Conservation (phyloP, 768 basidiomycete genomes). For the Galerina sulciceps region DNA sequence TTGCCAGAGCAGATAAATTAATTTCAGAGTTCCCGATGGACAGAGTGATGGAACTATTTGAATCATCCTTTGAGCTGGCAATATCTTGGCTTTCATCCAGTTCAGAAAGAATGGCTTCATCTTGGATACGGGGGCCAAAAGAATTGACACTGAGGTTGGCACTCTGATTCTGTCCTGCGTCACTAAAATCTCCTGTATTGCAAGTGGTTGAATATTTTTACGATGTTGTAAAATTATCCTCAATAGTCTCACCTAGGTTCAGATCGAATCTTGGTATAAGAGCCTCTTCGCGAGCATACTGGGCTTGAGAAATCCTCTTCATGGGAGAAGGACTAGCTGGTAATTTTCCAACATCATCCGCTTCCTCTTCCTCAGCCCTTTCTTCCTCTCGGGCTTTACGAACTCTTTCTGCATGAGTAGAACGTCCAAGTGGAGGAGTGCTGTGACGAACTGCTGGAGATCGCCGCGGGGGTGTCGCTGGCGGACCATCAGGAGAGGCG, state of each 20-base stretch:
- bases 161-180: conserved; percentile 20
- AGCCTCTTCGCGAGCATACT: conserved; percentile 23
- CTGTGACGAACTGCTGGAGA: conserved; percentile 31
- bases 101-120: conserved; percentile 26
- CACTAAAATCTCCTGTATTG: conserved; percentile 12
- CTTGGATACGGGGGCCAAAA: conserved; percentile 27
- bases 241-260: conserved; percentile 22
- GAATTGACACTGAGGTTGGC: conserved; percentile 25
- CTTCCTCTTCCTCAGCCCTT: conserved; percentile 26
- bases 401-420: conserved; percentile 37
- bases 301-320: conserved; percentile 25
- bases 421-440: conserved; percentile 42
- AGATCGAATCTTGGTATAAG: conserved; percentile 38
- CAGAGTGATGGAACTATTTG: conserved; percentile 29
- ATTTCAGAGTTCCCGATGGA: conserved; percentile 34
- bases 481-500: conserved; percentile 36
- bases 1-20: conserved; percentile 24
- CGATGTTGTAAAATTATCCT: not conserved
- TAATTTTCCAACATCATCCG: conserved; percentile 32
- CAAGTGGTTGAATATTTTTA: conserved; percentile 7
- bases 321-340: conserved; percentile 43
- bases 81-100: conserved; percentile 17
- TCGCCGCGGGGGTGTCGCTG: conserved; percentile 40
- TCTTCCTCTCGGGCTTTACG: conserved; percentile 34
- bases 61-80: conserved; percentile 25